phyloP scores from a whole-genome alignment of 441 rosid genomes.

The Capsella rubella region DNA sequence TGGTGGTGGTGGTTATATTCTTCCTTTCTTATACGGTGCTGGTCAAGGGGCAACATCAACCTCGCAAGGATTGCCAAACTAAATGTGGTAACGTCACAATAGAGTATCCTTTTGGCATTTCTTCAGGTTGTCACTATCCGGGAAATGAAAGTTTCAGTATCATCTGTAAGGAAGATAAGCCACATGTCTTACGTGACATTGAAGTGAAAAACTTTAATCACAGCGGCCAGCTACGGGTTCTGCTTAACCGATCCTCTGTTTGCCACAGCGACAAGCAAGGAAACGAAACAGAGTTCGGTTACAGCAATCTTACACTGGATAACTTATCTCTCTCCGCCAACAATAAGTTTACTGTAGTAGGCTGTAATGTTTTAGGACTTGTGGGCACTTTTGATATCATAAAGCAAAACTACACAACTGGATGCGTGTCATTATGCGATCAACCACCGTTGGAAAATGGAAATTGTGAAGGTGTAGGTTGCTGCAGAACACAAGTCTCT shows the following conservation, averaged over 20 bases:
- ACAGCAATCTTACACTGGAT: too few relatives aligned
- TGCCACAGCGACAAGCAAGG: background rate
- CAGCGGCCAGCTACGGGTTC: background rate
- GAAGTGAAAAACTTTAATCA: background rate
- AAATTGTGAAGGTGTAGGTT: background rate
- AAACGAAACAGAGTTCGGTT: too few relatives aligned
- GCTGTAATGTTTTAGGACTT: background rate
- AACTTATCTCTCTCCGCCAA: background rate
- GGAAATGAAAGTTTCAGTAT: background rate
- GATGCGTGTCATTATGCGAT: background rate
- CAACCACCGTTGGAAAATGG: background rate
- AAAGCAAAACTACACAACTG: background rate
- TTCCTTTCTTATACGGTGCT: background rate
- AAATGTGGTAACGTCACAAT: conserved; percentile 27
- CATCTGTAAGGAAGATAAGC: background rate
- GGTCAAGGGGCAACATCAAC: conserved; percentile 2
- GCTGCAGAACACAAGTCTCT: background rate
- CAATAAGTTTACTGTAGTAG: conserved; percentile 1
- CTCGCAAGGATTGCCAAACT: background rate
- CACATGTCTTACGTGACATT: background rate
- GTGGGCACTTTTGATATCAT: rapidly evolving
- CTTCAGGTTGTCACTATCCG: conserved; percentile 24
- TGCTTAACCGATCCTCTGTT: background rate
- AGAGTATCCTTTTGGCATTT: conserved; percentile 37
- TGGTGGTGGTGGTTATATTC: background rate